Conservation (phyloP, 1,284 basidiomycete genomes). For the Athelia psychrophila region DNA sequence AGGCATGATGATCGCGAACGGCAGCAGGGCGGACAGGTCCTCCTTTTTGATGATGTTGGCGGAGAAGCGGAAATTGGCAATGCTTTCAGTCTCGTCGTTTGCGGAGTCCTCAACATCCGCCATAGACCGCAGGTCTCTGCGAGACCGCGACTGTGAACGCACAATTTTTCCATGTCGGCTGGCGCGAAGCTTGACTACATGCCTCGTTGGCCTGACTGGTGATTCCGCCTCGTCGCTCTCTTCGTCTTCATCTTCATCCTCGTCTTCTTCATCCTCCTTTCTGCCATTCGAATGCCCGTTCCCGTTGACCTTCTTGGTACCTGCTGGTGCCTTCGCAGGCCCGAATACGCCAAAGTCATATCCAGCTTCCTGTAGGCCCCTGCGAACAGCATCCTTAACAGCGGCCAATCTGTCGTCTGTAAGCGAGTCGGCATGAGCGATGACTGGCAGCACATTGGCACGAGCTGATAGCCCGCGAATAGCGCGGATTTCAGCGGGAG, state of each 20-base stretch:
- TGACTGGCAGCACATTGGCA: constrained; percentile 74
- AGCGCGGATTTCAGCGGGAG: constrained; percentile 72
- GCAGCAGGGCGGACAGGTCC: constrained; percentile 54
- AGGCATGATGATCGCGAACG: constrained; percentile 77
- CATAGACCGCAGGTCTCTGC: constrained; percentile 56
- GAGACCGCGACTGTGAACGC: constrained; percentile 67
- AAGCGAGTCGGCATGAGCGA: constrained; percentile 73
- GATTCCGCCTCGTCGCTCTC: constrained; percentile 30
- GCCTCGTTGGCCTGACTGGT: constrained; percentile 47
- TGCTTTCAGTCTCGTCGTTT: constrained; percentile 60
- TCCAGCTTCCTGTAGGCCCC: constrained; percentile 57
- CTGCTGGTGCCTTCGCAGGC: constrained; percentile 27
- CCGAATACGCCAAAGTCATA: constrained; percentile 74
- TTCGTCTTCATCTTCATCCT: constrained; percentile 42
- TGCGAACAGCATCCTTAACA: constrained; percentile 66
- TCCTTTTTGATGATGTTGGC: constrained; percentile 58
- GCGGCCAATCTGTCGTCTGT: constrained; percentile 67
- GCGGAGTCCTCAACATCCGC: constrained; percentile 55
- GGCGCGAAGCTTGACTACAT: constrained; percentile 69
- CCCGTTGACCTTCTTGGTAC: constrained; percentile 20
- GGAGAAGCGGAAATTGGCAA: constrained; percentile 75
- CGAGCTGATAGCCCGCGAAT: constrained; percentile 69
- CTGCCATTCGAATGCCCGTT: constrained; percentile 9
- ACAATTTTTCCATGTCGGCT: constrained; percentile 38
- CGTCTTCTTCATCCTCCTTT: constrained; percentile 22